Evolutionary conservation across 306 rosid genomes (phyloP).

Genomic region (Citrullus colocynthis): DNA sequence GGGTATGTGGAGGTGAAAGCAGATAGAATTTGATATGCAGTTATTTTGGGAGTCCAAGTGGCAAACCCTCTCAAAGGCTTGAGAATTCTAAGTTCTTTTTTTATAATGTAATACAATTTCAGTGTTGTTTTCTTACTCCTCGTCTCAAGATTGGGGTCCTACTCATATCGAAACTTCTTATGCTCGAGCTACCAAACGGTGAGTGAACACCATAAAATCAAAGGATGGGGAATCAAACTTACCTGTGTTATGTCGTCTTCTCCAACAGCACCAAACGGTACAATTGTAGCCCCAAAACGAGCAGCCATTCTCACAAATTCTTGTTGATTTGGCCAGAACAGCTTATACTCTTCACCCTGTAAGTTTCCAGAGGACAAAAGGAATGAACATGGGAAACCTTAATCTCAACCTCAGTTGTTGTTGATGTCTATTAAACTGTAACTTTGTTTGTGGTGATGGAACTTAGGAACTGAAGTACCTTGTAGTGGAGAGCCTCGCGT

Average conservation of each 20-base stretch:
- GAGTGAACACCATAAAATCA: background rate
- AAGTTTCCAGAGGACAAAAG: conserved; percentile 4
- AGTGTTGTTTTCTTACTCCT: background rate
- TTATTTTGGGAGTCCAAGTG: background rate
- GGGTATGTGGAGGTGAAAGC: background rate
- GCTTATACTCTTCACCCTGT: conserved; percentile 81
- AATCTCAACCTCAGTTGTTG: background rate
- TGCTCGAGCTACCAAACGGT: background rate
- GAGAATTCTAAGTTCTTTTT: background rate
- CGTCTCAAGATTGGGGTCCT: background rate
- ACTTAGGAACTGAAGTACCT: conserved; percentile 30
- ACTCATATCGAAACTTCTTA: background rate
- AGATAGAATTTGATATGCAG: no score
- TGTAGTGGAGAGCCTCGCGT: conserved; percentile 79
- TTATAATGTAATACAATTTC: background rate
- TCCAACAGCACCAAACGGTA: conserved; percentile 91
- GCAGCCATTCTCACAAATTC: conserved; percentile 99
- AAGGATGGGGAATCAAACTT: conserved; percentile 19
- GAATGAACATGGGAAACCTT: background rate
- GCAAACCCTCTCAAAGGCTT: background rate
- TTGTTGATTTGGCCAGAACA: conserved; percentile 75
- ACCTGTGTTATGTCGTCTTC: conserved; percentile 78
- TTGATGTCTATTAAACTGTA: background rate
- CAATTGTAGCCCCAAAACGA: conserved; percentile 80
- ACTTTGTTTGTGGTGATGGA: background rate